A percentile compares a stretch with the other conserved stretches of the same genome.
Conservation (phyloP, 2,329 filamentous ascomycete genomes). For the Calycina herbarum region DNA sequence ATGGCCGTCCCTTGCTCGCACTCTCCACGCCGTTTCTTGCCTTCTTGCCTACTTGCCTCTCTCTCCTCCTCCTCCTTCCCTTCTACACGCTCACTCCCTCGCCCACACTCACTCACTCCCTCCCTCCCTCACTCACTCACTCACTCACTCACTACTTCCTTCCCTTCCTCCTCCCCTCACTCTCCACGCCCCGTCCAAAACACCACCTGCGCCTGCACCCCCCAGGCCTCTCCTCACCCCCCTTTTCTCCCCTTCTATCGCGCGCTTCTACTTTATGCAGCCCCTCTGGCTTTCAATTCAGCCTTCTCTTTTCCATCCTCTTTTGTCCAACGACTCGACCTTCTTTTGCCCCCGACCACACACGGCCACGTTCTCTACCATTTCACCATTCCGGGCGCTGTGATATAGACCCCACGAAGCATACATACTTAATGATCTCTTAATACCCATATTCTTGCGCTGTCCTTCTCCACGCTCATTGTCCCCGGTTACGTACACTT, state of each 20-base stretch:
- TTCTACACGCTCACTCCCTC: background rate
- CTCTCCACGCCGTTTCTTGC: no score
- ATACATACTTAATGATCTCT: constrained; percentile 34
- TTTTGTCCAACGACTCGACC: constrained; percentile 23
- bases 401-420: constrained; percentile 16
- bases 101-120: background rate
- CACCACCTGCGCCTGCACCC: background rate
- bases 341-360: constrained; percentile 24
- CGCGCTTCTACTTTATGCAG: constrained; percentile 13
- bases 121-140: background rate
- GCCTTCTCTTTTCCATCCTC: constrained; percentile 21
- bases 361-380: constrained; percentile 16
- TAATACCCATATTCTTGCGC: constrained; percentile 22
- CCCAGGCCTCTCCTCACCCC: background rate
- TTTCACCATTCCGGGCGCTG: constrained; percentile 20
- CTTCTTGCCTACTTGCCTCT: no score
- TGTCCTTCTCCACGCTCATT: constrained; percentile 23
- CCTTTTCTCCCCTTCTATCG: constrained; percentile 8
- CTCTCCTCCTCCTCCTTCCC: background rate
- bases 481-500: constrained; percentile 13
- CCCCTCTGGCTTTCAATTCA: constrained; percentile 21
- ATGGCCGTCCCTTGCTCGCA: background rate
- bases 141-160: background rate
- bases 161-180: background rate
- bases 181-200: background rate